Conservation (phyloP, 2,329 filamentous ascomycete genomes). For the Neocucurbitaria cava region DNA sequence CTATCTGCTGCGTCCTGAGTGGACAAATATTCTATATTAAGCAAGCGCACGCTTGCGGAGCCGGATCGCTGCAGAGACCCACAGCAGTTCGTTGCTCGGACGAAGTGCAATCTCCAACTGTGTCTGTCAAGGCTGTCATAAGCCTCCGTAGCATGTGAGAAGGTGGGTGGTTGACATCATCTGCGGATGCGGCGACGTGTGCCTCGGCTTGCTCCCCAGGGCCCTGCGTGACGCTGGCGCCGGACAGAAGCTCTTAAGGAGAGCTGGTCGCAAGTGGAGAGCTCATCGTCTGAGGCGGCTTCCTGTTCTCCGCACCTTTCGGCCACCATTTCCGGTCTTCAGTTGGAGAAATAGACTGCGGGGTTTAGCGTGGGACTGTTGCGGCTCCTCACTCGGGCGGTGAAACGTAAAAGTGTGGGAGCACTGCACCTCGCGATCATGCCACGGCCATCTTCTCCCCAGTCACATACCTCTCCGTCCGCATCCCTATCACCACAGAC, state of each 20-base stretch:
- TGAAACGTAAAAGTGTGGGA: conserved; percentile 36
- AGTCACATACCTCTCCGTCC: conserved; percentile 1
- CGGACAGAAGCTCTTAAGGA: conserved; percentile 19
- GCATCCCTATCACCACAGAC: conserved; percentile 31
- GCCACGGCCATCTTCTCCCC: conserved; percentile 28
- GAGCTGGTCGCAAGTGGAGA: conserved; percentile 8
- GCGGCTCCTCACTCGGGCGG: conserved; percentile 26
- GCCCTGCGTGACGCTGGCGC: conserved; percentile 7
- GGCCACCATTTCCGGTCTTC: conserved; percentile 20
- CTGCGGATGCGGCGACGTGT: conserved; percentile 16
- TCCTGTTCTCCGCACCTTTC: conserved; percentile 19
- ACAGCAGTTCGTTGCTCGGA: conserved; percentile 10
- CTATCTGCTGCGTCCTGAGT: conserved; percentile 13
- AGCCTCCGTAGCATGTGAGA: conserved; percentile 31
- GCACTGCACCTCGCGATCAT: conserved; percentile 23
- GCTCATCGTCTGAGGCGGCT: conserved; percentile 11
- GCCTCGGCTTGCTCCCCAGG: conserved; percentile 35
- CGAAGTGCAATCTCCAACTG: background rate
- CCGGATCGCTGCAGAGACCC: conserved; percentile 21
- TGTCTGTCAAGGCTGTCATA: background rate
- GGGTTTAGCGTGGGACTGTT: conserved; percentile 31
- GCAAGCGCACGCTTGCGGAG: conserved; percentile 24
- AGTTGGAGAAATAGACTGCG: conserved; percentile 24
- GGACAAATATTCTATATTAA: conserved; percentile 25
- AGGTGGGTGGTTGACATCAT: conserved; percentile 28